phyloP scores from a whole-genome alignment of 1,284 basidiomycete genomes.

The Phellopilus nigrolimitatus region DNA sequence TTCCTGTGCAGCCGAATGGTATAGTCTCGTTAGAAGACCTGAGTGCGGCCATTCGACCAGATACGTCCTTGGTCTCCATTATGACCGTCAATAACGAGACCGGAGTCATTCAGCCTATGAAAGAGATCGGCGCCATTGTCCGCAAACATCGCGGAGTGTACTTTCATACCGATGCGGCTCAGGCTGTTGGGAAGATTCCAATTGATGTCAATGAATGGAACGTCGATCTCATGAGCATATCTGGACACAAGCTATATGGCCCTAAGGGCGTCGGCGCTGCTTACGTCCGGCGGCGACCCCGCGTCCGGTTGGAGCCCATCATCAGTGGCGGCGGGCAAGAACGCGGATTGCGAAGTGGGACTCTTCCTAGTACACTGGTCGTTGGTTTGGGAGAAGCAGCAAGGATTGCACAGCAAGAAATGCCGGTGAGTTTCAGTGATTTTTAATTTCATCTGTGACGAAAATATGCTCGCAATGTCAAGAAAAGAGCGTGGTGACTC shows the following conservation, averaged over 20 bases:
- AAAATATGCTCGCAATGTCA: slow-evolving; percentile 28
- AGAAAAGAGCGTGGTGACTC: slow-evolving; percentile 10
- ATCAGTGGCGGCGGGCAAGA: slow-evolving; percentile 98
- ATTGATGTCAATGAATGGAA: slow-evolving; percentile 95
- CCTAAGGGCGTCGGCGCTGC: slow-evolving; percentile 96
- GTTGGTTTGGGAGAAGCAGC: slow-evolving; percentile 97
- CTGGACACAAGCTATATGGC: slow-evolving; percentile 97
- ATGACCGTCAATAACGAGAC: slow-evolving; percentile 99
- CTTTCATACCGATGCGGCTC: slow-evolving; percentile 98
- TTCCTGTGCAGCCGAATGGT: slow-evolving; percentile 89
- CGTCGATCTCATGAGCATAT: slow-evolving; percentile 94
- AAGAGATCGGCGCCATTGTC: slow-evolving; percentile 87
- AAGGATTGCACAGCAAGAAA: slow-evolving; percentile 86
- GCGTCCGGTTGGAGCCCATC: slow-evolving; percentile 93
- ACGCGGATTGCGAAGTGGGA: slow-evolving; percentile 91
- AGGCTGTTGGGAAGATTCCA: slow-evolving; percentile 89
- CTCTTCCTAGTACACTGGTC: slow-evolving; percentile 83
- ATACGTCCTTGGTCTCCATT: slow-evolving; percentile 87
- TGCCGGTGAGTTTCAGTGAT: slow-evolving; percentile 65
- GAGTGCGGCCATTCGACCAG: slow-evolving; percentile 80
- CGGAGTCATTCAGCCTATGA: slow-evolving; percentile 96
- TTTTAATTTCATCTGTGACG: slow-evolving; percentile 29
- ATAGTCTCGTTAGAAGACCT: slow-evolving; percentile 75
- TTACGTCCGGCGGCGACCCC: slow-evolving; percentile 89
- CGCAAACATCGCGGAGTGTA: slow-evolving; percentile 84